Percentiles rank a stretch among this genome's conserved stretches.
phyloP scores from a whole-genome alignment of 2,329 filamentous ascomycete species.

The Ilyonectria robusta region DNA sequence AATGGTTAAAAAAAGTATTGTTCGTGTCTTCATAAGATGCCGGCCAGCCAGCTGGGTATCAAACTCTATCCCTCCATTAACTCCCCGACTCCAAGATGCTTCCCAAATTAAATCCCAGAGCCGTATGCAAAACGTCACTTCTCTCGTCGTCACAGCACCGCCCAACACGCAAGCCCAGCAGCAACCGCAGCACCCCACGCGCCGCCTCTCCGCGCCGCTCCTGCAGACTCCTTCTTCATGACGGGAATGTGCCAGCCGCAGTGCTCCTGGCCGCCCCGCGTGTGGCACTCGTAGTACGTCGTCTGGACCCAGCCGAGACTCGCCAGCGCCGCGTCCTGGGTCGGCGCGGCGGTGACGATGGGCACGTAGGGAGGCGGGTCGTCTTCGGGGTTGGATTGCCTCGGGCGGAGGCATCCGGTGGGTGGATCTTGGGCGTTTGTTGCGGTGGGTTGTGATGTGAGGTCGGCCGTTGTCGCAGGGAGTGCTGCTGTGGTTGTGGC shows the following conservation, averaged over 20 bases:
- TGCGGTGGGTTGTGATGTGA: not conserved
- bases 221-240: constrained; percentile 43
- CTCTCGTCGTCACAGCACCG: constrained; percentile 28
- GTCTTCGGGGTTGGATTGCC: constrained; percentile 33
- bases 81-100: constrained; percentile 14
- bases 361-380: constrained; percentile 47
- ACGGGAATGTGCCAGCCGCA: constrained; percentile 57
- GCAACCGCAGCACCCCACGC: constrained; percentile 39
- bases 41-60: constrained; percentile 28
- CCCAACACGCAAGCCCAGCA: constrained; percentile 40
- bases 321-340: constrained; percentile 48
- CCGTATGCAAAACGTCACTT: constrained; percentile 10
- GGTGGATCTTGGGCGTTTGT: not conserved
- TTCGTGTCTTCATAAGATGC: constrained; percentile 20
- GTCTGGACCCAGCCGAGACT: constrained; percentile 52
- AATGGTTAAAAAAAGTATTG: not conserved
- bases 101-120: constrained; percentile 12
- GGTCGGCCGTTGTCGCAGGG: not conserved
- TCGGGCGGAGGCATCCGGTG: constrained; percentile 6
- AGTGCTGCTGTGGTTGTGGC: constrained; percentile 12
- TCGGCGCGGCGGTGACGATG: constrained; percentile 51
- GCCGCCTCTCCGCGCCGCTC: constrained; percentile 39
- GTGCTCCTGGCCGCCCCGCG: constrained; percentile 48
- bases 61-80: constrained; percentile 19
- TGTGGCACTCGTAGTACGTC: constrained; percentile 54